Base-by-base conservation (phyloP, 306 rosid genomes). In the Sicyos baderoa region DNA sequence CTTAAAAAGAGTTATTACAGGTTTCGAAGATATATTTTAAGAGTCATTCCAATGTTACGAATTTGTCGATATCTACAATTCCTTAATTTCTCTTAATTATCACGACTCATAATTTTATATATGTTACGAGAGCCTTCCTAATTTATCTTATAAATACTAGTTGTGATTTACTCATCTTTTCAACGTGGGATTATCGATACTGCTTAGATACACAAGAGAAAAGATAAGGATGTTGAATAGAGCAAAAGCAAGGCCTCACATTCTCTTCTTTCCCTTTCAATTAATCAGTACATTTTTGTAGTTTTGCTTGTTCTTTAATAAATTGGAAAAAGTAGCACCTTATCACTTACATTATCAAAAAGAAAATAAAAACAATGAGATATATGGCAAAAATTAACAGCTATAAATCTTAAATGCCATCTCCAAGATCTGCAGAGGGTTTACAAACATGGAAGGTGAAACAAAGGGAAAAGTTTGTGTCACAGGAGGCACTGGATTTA, bases 401-500 rank as follows among this genome's bases (percentile, higher is more conserved):
- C 29, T 25, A 19, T 54, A 10, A n/a, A 50, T 16, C 21, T 50
- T 50, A 50, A 16, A 50, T 17, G 19, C 7, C 21, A 54, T 10
- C 59, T 54, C 59, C 22, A 19, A 54, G 15, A 23, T 22, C 32
- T 12, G 17, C 19, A 25, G 11, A 6, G 4, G 7, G 6, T 2
- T 27, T 32, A 32, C 9, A 58, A 67, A 59, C 1, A 82, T 78
- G 84, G 82, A 55, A 22, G n/a, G 35, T 22, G 61, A 32, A 16
- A 22, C 25, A 7, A 55, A 55, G n/a, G 61, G 61, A 16, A 55
- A 22, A 55, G 35, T 58, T 58, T 58, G 64, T 58, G 90, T 87
- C 9, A 87, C 90, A 2, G 88, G 94, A 14, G 90, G 82, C 37
- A 83, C 83, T 0, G 90, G 94, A 19, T 87, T 58, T 62, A 37